A percentile compares a stretch with the other conserved stretches of the same genome.
phyloP scores from a whole-genome alignment of 2,329 filamentous ascomycete species.

The Rutstroemia sydowiana region DNA sequence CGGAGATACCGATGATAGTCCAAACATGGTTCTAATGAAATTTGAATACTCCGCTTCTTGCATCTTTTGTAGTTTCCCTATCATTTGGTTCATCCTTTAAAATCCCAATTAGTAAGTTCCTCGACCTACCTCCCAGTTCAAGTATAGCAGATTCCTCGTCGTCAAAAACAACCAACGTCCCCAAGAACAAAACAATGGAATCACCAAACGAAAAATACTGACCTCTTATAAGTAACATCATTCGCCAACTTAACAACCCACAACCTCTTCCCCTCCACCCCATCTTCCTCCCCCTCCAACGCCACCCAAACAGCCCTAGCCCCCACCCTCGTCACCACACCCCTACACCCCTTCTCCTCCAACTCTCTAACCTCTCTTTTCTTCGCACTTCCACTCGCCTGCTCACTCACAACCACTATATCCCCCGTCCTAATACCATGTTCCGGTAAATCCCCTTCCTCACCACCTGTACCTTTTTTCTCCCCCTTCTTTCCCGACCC shows the following conservation, averaged over 20 bases:
- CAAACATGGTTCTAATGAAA: slow-evolving; percentile 57
- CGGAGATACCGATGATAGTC: slow-evolving; percentile 45
- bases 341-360: slow-evolving; percentile 59
- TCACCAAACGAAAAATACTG: too few species aligned
- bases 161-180: not conserved
- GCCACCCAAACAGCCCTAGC: slow-evolving; percentile 56
- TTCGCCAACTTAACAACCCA: slow-evolving; percentile 63
- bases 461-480: slow-evolving; percentile 27
- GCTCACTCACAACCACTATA: slow-evolving; percentile 69
- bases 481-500: not conserved
- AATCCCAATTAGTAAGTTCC: slow-evolving; percentile 19
- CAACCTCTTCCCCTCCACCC: slow-evolving; percentile 35
- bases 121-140: not conserved
- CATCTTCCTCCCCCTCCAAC: slow-evolving; percentile 49
- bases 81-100: slow-evolving; percentile 54
- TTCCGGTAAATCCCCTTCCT: slow-evolving; percentile 54
- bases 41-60: slow-evolving; percentile 47
- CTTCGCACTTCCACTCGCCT: slow-evolving; percentile 54
- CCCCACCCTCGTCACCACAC: slow-evolving; percentile 61
- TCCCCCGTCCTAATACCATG: slow-evolving; percentile 72
- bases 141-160: not conserved
- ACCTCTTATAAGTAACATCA: slow-evolving; percentile 54
- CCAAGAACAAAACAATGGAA: not conserved
- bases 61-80: slow-evolving; percentile 54
- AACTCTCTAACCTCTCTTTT: slow-evolving; percentile 64